Conservation (phyloP, 2,329 filamentous ascomycete species). For the Colletotrichum brevisporum region DNA sequence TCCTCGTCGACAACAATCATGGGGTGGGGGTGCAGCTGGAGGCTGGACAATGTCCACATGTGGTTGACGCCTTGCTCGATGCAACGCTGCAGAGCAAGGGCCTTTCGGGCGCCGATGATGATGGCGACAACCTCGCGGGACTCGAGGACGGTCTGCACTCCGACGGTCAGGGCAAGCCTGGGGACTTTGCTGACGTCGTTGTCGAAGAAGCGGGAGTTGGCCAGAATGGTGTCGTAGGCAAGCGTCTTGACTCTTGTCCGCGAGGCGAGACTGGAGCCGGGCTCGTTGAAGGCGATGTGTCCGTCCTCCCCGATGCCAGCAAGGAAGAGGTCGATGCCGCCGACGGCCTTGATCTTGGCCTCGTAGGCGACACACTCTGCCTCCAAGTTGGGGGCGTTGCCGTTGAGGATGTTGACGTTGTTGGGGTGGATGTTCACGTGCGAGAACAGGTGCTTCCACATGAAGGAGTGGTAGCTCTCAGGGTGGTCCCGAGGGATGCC, state of each 20-base stretch:
- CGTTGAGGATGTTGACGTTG: conserved; percentile 88
- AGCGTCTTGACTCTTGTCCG: conserved; percentile 89
- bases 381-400: conserved; percentile 81
- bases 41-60: conserved; percentile 89
- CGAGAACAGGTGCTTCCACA: conserved; percentile 94
- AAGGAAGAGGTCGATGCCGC: conserved; percentile 88
- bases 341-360: conserved; percentile 78
- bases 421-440: conserved; percentile 84
- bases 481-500: conserved; percentile 86
- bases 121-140: conserved; percentile 87
- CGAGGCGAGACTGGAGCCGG: conserved; percentile 82
- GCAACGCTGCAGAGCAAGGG: conserved; percentile 82
- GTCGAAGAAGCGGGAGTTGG: conserved; percentile 87
- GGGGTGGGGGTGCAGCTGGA: conserved; percentile 85
- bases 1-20: conserved; percentile 90
- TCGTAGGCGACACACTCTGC: conserved; percentile 86
- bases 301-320: conserved; percentile 89
- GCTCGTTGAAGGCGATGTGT: conserved; percentile 93
- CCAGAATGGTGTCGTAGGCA: conserved; percentile 88
- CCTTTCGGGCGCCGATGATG: conserved; percentile 85
- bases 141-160: conserved; percentile 86
- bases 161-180: conserved; percentile 86
- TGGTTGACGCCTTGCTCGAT: conserved; percentile 88
- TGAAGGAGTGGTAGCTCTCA: conserved; percentile 91
- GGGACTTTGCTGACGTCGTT: conserved; percentile 82